phyloP scores from a whole-genome alignment of 257 asterid genomes.

The Agastache rugosa region DNA sequence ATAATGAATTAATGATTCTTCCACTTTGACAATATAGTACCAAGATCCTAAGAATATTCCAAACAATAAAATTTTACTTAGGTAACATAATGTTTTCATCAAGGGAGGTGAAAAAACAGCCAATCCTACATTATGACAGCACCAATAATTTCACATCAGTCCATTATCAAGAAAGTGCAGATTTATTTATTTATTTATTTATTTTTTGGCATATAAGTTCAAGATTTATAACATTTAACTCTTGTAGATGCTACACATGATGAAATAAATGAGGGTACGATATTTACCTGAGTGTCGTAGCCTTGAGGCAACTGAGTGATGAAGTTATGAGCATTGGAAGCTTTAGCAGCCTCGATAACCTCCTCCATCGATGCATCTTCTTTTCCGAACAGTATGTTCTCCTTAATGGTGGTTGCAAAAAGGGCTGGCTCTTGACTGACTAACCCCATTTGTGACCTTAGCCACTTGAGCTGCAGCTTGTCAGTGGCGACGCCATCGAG shows the following conservation, averaged over 20 bases:
- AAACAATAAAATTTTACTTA: constrained; percentile 8
- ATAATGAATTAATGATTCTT: background rate
- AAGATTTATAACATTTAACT: background rate
- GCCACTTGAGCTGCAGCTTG: constrained; percentile 85
- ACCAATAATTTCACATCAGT: constrained; percentile 6
- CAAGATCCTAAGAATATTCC: constrained; percentile 28
- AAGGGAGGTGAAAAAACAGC: background rate
- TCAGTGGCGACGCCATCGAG: constrained; percentile 77
- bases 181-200: background rate
- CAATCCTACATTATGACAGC: no score
- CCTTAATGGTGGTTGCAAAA: constrained; percentile 85
- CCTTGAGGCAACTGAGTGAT: constrained; percentile 82
- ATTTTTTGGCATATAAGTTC: no score
- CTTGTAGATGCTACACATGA: background rate
- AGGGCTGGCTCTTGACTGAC: constrained; percentile 98
- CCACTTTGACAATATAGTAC: constrained; percentile 20
- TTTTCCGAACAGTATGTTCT: constrained; percentile 87
- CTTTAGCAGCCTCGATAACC: constrained; percentile 83
- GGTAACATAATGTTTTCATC: background rate
- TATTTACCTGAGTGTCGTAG: constrained; percentile 82
- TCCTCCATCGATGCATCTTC: constrained; percentile 82
- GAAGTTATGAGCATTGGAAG: constrained; percentile 94
- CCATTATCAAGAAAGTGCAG: constrained; percentile 16
- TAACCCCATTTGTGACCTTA: constrained; percentile 94
- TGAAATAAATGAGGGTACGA: background rate